Conservation (phyloP, 495 filamentous ascomycete species). For the Letharia lupina region DNA sequence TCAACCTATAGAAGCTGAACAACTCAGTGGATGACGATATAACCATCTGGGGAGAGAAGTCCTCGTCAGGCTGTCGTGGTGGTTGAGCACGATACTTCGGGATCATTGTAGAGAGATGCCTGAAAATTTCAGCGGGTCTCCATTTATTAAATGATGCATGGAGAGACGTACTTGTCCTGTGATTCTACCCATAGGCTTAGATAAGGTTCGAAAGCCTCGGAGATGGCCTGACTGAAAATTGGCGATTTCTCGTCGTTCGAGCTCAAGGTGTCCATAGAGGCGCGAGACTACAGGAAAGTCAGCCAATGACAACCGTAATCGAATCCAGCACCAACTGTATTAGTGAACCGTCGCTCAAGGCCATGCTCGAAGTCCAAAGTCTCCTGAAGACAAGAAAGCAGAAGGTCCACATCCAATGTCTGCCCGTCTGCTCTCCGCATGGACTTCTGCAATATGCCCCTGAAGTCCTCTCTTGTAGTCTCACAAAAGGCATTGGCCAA, state of each 20-base stretch:
- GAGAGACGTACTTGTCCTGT: slow-evolving; percentile 81
- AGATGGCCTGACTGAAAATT: slow-evolving; percentile 85
- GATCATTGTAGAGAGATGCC: slow-evolving; percentile 69
- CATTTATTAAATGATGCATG: slow-evolving; percentile 45
- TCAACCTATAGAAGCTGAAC: slow-evolving; percentile 90
- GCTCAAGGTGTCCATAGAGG: slow-evolving; percentile 86
- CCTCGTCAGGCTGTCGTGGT: slow-evolving; percentile 72
- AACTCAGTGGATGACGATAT: slow-evolving; percentile 91
- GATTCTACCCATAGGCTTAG: slow-evolving; percentile 94
- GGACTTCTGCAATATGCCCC: slow-evolving; percentile 78
- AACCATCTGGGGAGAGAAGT: slow-evolving; percentile 84
- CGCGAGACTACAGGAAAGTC: slow-evolving; percentile 40
- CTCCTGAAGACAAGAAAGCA: slow-evolving; percentile 89
- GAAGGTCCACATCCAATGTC: slow-evolving; percentile 81
- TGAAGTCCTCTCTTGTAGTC: slow-evolving; percentile 90
- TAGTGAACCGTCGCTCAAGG: slow-evolving; percentile 75
- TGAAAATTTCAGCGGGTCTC: background rate
- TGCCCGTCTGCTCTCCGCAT: slow-evolving; percentile 70
- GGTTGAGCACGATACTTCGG: slow-evolving; percentile 85
- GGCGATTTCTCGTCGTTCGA: slow-evolving; percentile 69
- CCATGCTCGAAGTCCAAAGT: slow-evolving; percentile 95
- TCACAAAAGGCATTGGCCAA: slow-evolving; percentile 93
- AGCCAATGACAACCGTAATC: background rate
- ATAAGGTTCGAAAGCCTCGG: slow-evolving; percentile 95
- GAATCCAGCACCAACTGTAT: slow-evolving; percentile 31